phyloP scores from a whole-genome alignment of 768 basidiomycete genomes.

The Lactifluus subvellereus region DNA sequence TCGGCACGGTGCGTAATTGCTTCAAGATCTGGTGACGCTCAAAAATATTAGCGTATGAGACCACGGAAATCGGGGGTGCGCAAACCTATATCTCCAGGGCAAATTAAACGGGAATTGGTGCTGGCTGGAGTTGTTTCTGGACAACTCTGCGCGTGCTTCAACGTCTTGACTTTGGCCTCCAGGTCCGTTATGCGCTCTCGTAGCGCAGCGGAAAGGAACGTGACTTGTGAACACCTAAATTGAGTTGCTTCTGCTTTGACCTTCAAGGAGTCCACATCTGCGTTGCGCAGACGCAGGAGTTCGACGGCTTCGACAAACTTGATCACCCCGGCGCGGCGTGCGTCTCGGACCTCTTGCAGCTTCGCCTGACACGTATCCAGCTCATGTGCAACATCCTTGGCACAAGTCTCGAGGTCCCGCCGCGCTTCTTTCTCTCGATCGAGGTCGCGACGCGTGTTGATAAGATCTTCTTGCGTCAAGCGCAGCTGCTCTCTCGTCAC shows the following conservation, averaged over 20 bases:
- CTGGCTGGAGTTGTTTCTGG: not conserved
- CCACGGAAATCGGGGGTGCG: not conserved
- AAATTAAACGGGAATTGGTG: too few species aligned
- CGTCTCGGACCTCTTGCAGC: not conserved
- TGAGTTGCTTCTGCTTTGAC: not conserved
- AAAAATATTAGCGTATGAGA: not conserved
- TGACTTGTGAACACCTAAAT: not conserved
- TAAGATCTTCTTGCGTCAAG: not conserved
- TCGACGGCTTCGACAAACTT: not conserved
- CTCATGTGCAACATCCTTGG: not conserved
- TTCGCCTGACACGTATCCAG: not conserved
- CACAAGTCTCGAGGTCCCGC: not conserved
- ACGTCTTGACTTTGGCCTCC: slow-evolving; percentile 1
- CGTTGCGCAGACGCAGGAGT: not conserved
- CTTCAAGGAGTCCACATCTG: not conserved
- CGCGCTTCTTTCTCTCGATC: not conserved
- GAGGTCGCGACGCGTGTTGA: not conserved
- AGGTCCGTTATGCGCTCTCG: not conserved
- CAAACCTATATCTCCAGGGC: not conserved
- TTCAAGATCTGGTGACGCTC: not conserved
- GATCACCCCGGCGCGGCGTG: not conserved
- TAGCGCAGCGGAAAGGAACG: not conserved
- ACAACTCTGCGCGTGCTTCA: not conserved
- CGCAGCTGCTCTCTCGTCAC: not conserved
- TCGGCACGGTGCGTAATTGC: not conserved